Percentiles rank a stretch among this genome's conserved stretches.
These are phyloP conservation scores for Beauveria medogensis DNA, from an alignment of 2,329 filamentous ascomycete species.

Conservation along the genomic window DNA sequence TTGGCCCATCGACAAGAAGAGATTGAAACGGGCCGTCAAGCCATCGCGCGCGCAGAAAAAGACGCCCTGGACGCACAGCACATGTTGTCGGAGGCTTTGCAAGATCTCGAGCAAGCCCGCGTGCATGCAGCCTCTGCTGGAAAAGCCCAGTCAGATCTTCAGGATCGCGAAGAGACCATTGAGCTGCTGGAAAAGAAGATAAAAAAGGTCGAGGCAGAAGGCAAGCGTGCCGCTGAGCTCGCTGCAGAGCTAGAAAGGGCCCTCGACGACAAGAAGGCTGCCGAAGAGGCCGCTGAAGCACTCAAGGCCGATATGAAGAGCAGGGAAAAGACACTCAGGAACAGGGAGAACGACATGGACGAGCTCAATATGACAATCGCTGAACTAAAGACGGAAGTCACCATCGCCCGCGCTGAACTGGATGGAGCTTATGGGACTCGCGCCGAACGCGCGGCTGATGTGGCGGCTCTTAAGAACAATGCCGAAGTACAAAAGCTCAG, in stretches of 20 bases:
- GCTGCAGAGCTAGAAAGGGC: constrained; percentile 23
- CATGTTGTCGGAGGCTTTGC: constrained; percentile 40
- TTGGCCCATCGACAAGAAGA: constrained; percentile 51
- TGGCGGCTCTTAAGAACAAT: constrained; percentile 44
- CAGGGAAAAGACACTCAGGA: constrained; percentile 37
- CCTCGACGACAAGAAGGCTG: constrained; percentile 14
- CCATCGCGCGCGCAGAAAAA: constrained; percentile 29
- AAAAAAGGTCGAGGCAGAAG: constrained; percentile 22
- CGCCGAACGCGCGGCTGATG: constrained; percentile 50
- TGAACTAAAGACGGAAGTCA: constrained; percentile 54
- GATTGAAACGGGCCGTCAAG: constrained; percentile 36
- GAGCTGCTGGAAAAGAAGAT: constrained; percentile 35
- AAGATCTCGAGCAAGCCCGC: constrained; percentile 37
- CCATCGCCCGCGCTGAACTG: constrained; percentile 52
- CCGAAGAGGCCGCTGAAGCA: constrained; percentile 11
- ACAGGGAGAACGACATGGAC: constrained; percentile 44
- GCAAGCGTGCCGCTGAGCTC: constrained; percentile 22
- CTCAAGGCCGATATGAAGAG: constrained; percentile 18
- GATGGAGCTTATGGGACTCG: constrained; percentile 54
- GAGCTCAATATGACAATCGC: constrained; percentile 43
- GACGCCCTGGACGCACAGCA: constrained; percentile 33
- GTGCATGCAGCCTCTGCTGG: constrained; percentile 18
- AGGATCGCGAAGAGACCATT: constrained; percentile 36
- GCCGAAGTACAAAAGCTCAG: constrained; percentile 38
- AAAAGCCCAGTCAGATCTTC: constrained; percentile 25